Conservation (phyloP, 1,139 yeast species). For the Debaryomyces fabryi region DNA sequence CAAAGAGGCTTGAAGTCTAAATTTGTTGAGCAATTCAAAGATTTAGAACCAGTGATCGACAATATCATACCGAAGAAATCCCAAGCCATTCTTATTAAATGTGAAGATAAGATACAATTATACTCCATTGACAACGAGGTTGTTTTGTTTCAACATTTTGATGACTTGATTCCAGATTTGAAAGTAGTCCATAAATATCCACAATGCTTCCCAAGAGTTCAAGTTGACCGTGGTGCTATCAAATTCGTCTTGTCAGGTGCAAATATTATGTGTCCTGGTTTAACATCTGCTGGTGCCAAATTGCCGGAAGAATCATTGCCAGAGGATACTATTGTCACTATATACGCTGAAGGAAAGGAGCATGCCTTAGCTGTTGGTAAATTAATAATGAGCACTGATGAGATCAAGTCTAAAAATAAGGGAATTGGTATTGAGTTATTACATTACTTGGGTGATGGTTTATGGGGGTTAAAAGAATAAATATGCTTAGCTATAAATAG, state of each 20-base stretch:
- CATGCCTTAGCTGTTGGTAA: slow-evolving; percentile 89
- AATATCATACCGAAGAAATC: slow-evolving; percentile 88
- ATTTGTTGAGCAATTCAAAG: slow-evolving; percentile 71
- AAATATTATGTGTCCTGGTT: slow-evolving; percentile 96
- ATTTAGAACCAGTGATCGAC: slow-evolving; percentile 73
- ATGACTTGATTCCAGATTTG: slow-evolving; percentile 79
- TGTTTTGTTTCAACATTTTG: slow-evolving; percentile 79
- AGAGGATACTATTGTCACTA: slow-evolving; percentile 70
- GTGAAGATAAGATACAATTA: slow-evolving; percentile 85
- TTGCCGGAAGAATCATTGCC: slow-evolving; percentile 73
- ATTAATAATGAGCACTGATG: slow-evolving; percentile 85
- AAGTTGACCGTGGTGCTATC: slow-evolving; percentile 95
- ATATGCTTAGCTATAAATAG: neutral
- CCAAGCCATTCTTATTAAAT: slow-evolving; percentile 79
- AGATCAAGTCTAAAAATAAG: slow-evolving; percentile 79
- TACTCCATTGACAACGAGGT: slow-evolving; percentile 76
- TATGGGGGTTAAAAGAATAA: slow-evolving; percentile 61
- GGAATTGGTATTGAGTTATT: slow-evolving; percentile 89
- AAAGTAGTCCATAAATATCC: slow-evolving; percentile 83
- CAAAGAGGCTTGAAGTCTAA: slow-evolving; percentile 81
- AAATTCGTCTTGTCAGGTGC: slow-evolving; percentile 94
- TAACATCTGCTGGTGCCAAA: slow-evolving; percentile 86
- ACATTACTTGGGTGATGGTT: slow-evolving; percentile 88
- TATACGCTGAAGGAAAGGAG: slow-evolving; percentile 93
- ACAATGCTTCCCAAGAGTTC: slow-evolving; percentile 77